Base-by-base conservation (phyloP, 805 yeast species). In the Suhomyces tanzawaensis region DNA sequence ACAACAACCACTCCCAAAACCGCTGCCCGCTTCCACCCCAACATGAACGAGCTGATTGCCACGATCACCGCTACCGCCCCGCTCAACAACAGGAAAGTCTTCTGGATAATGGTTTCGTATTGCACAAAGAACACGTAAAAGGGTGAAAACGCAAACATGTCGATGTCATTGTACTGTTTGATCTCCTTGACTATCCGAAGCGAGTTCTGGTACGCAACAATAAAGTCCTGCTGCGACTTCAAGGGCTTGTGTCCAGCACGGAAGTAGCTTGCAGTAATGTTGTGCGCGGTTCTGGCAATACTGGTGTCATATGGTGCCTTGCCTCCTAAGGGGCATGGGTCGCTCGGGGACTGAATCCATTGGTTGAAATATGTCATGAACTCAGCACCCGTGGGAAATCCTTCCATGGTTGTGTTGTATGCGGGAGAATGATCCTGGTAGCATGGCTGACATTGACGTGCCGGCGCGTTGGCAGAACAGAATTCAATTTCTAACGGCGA, bases 241-340 rank as follows among this genome's bases (percentile, higher is more conserved):
- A 91, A 67, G 2, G 96, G 91, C 1, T 55, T 57, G 57, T 93
- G 98, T 5, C 85, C 74, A 1, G 91, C 78, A 48, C 98, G 69
- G 64, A 91, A 88, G n/a, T 74, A 71, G 1, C 88, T 77, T 2
- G 91, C 67, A 7, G 53, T 46, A 4, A 88, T 71, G 2, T 48
- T 44, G 1, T 64, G 62, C 21, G 62, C 62, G 40, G 70, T 69
- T 19, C 71, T 62, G 1, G 72, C 62, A 8, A 87, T 64, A 1
- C 89, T 69, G 4, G 69, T 61, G 1, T 85, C 72, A 55, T 91
- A 91, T 0, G 97, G 95, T 0, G 97, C 97, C 53, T 85, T 85
- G 2, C 99, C 99, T 3, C 96, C 98, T 19, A 91, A 65, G 1
- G 98, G 96, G 59, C 99, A 91, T 2, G 91, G 87, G 51, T 85